Conservation (phyloP, 257 asterid genomes). For the Plantago major region DNA sequence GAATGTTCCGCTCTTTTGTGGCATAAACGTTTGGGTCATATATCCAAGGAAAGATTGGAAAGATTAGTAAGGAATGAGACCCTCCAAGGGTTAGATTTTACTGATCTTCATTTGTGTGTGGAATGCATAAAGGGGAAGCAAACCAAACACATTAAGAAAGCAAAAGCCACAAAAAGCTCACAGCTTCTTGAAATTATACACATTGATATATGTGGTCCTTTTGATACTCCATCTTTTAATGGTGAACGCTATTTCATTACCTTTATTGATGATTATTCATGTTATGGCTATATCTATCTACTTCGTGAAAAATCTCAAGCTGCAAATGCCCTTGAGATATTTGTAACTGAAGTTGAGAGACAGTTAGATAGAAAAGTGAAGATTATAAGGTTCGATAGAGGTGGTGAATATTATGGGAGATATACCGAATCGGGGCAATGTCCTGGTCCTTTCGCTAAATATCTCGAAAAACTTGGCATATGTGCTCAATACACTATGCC, state of each 20-base stretch:
- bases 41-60: background rate
- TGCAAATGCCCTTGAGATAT: no score
- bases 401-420: no score
- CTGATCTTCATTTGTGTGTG: background rate
- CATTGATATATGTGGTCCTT: background rate
- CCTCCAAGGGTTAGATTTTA: background rate
- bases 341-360: no score
- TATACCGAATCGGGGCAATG: no score
- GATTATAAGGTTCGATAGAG: no score
- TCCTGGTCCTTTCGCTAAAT: no score
- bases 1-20: background rate
- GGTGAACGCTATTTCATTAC: background rate
- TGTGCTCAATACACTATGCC: no score
- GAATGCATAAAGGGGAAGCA: background rate
- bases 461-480: no score
- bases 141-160: background rate
- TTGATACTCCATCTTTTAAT: background rate
- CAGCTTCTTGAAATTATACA: background rate
- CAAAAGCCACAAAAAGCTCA: background rate
- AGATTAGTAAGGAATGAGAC: background rate
- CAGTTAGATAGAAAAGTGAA: no score
- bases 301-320: no score
- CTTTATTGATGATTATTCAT: no score
- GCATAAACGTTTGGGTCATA: constrained; percentile 6
- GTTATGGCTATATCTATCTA: no score